A percentile compares a stretch with the other conserved stretches of the same genome.
These are phyloP conservation scores for Delphinella strobiligena DNA, from an alignment of 2,329 filamentous ascomycete genomes.

Conservation along the genomic window DNA sequence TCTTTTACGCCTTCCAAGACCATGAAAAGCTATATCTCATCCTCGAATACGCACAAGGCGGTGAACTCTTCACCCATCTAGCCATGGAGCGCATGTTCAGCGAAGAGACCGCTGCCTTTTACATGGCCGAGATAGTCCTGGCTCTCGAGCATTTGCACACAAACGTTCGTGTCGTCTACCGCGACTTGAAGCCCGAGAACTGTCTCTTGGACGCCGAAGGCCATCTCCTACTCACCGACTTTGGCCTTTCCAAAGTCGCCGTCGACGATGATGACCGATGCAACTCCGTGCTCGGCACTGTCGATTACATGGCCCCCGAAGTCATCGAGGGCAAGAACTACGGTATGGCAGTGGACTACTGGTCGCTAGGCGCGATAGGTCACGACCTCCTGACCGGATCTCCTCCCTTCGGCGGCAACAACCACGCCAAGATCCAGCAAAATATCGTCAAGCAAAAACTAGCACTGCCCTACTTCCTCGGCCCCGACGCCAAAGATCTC, in stretches of 20 bases:
- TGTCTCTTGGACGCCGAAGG: slow-evolving; percentile 85
- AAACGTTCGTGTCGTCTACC: slow-evolving; percentile 86
- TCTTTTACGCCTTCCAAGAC: slow-evolving; percentile 97
- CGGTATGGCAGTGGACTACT: slow-evolving; percentile 94
- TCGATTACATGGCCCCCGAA: slow-evolving; percentile 98
- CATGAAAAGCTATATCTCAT: slow-evolving; percentile 96
- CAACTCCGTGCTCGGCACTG: slow-evolving; percentile 84
- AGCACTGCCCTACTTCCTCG: slow-evolving; percentile 76
- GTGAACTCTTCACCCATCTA: slow-evolving; percentile 92
- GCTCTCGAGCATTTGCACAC: slow-evolving; percentile 89
- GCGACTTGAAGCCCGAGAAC: slow-evolving; percentile 95
- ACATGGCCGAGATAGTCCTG: slow-evolving; percentile 96
- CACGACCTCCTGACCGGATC: slow-evolving; percentile 87
- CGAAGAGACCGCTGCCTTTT: slow-evolving; percentile 81
- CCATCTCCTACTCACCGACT: slow-evolving; percentile 89
- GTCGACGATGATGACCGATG: slow-evolving; percentile 60
- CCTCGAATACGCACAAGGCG: slow-evolving; percentile 92
- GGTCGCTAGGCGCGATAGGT: slow-evolving; percentile 87
- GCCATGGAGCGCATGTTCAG: slow-evolving; percentile 91
- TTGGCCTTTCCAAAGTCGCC: slow-evolving; percentile 90
- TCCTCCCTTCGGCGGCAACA: slow-evolving; percentile 81
- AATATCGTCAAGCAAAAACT: slow-evolving; percentile 93
- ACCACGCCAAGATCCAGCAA: slow-evolving; percentile 88
- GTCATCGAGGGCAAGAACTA: slow-evolving; percentile 81
- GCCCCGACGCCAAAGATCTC: slow-evolving; percentile 85